Conservation (phyloP, 177 flowering plant species). For the Tripterygium wilfordii region DNA sequence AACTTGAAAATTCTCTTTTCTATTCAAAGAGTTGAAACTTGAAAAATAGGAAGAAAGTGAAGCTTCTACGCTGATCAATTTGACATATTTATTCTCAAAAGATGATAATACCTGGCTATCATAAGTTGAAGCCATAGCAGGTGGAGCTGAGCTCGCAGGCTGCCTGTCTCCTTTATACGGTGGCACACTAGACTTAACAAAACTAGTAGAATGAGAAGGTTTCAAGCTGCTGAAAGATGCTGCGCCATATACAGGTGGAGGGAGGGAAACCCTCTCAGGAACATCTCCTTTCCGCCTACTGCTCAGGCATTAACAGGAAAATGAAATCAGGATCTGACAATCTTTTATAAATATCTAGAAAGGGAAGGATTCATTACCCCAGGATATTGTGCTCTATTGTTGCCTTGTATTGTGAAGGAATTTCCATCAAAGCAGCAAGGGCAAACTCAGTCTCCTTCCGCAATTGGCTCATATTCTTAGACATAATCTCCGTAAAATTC, state of each 20-base stretch:
- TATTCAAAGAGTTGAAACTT: no score
- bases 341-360: background rate
- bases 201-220: slow-evolving; percentile 38
- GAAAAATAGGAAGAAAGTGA: background rate
- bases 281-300: slow-evolving; percentile 45
- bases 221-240: slow-evolving; percentile 28
- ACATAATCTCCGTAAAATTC: slow-evolving; percentile 69
- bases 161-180: slow-evolving; percentile 23
- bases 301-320: slow-evolving; percentile 13
- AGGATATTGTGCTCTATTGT: slow-evolving; percentile 48
- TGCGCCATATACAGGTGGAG: slow-evolving; percentile 57
- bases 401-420: slow-evolving; percentile 72
- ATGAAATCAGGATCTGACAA: background rate
- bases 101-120: slow-evolving; percentile 45
- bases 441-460: slow-evolving; percentile 72
- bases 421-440: slow-evolving; percentile 65
- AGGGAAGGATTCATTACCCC: slow-evolving; percentile 23
- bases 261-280: slow-evolving; percentile 64
- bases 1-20: no score
- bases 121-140: slow-evolving; percentile 34
- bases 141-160: slow-evolving; percentile 36
- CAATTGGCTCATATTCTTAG: slow-evolving; percentile 21
- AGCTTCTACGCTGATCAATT: no score
- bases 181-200: slow-evolving; percentile 46
- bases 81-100: background rate